Evolutionary conservation across 2,329 filamentous ascomycete species (phyloP).

Genomic region (Pestalotiopsis sp.): DNA sequence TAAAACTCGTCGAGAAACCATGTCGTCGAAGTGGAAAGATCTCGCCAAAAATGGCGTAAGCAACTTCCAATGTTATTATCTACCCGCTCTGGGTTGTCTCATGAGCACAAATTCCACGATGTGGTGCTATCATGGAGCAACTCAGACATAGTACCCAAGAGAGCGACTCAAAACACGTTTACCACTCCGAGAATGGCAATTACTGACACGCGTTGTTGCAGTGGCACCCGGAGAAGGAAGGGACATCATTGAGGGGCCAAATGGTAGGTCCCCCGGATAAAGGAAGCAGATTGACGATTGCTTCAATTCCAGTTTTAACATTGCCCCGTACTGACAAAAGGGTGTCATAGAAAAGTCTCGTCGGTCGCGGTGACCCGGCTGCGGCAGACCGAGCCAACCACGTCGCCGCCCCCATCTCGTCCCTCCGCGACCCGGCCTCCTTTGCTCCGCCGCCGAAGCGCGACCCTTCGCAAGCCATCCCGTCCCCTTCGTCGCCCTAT

Average conservation of each 20-base stretch:
- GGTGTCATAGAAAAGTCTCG: constrained; percentile 43
- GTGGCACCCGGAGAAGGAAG: constrained; percentile 54
- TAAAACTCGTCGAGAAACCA: neutral
- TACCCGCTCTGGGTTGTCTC: too few relatives aligned
- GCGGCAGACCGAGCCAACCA: constrained; percentile 31
- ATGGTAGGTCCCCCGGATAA: constrained; percentile 40
- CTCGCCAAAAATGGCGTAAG: constrained; percentile 46
- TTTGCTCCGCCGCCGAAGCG: constrained; percentile 84
- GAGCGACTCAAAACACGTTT: too few relatives aligned
- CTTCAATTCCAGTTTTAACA: too few relatives aligned
- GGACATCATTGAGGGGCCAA: constrained; percentile 42
- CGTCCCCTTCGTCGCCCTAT: constrained; percentile 18
- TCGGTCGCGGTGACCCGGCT: constrained; percentile 41
- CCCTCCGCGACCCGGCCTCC: constrained; percentile 73
- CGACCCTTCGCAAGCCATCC: constrained; percentile 21
- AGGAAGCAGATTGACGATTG: too few relatives aligned
- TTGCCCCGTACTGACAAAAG: neutral
- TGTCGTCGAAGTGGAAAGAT: constrained; percentile 50
- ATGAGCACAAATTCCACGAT: too few relatives aligned
- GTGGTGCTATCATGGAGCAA: too few relatives aligned
- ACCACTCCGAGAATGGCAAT: too few relatives aligned
- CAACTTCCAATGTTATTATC: too few relatives aligned
- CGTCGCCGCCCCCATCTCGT: constrained; percentile 63
- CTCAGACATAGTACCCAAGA: too few relatives aligned
- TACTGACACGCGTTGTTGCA: too few relatives aligned